phyloP scores from a whole-genome alignment of 2,329 filamentous ascomycete genomes.

The Penicillium olsonii region DNA sequence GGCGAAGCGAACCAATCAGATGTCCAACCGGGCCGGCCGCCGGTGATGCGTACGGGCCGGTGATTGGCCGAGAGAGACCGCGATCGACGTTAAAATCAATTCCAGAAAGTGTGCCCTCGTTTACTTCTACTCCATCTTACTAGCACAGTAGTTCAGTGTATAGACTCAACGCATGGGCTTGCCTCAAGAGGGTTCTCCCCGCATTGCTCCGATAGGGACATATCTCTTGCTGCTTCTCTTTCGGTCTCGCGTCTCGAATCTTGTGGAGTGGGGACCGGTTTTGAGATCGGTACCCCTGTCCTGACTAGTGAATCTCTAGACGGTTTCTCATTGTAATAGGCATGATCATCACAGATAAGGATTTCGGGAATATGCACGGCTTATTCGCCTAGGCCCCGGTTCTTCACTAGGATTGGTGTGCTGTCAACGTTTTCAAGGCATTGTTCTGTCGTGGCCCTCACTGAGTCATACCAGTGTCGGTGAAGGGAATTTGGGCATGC shows the following conservation, averaged over 20 bases:
- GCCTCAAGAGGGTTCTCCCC: slow-evolving; percentile 19
- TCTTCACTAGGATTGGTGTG: neutral
- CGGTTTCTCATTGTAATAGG: neutral
- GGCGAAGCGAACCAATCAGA: slow-evolving; percentile 20
- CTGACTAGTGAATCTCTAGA: neutral
- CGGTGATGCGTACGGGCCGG: slow-evolving; percentile 15
- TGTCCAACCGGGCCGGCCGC: slow-evolving; percentile 19
- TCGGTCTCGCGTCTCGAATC: too few species aligned
- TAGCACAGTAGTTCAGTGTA: too few species aligned
- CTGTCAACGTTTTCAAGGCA: too few species aligned
- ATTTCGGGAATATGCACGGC: neutral
- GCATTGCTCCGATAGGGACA: slow-evolving; percentile 19
- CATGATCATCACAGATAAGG: neutral
- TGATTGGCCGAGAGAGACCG: slow-evolving; percentile 17
- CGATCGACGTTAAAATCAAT: slow-evolving; percentile 21
- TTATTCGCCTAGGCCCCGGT: neutral
- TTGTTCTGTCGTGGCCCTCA: too few species aligned
- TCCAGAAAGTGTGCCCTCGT: slow-evolving; percentile 16
- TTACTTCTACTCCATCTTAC: neutral
- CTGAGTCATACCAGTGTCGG: too few species aligned
- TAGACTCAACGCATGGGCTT: slow-evolving; percentile 24
- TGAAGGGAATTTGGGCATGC: neutral
- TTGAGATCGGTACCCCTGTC: neutral
- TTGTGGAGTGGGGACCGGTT: too few species aligned
- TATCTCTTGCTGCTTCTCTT: neutral